A percentile compares a stretch with the other conserved stretches of the same genome.
phyloP scores from a whole-genome alignment of 768 basidiomycete genomes.

The Tulasnella sp. region DNA sequence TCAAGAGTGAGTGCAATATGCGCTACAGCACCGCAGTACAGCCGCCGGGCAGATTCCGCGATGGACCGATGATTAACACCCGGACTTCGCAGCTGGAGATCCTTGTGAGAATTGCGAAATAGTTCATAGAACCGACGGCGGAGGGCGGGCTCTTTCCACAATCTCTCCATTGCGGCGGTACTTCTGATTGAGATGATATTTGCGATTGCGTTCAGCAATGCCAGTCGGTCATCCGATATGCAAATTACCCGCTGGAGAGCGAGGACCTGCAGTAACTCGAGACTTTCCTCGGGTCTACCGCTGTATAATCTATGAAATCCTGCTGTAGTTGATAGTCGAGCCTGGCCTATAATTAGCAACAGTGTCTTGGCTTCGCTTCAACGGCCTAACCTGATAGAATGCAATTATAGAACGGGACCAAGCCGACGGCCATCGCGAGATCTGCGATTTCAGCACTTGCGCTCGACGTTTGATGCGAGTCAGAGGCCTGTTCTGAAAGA shows the following conservation, averaged over 20 bases:
- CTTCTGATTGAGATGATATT: not conserved
- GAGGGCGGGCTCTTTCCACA: not conserved
- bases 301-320: too few species aligned
- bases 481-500: too few species aligned
- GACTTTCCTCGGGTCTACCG: not conserved
- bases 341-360: too few species aligned
- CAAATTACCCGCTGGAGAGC: not conserved
- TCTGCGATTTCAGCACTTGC: too few species aligned
- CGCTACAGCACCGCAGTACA: not conserved
- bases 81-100: not conserved
- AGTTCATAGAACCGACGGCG: not conserved
- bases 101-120: not conserved
- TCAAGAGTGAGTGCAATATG: not conserved
- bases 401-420: too few species aligned
- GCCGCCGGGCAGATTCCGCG: too few species aligned
- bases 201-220: not conserved
- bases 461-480: too few species aligned
- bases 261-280: not conserved
- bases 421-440: too few species aligned
- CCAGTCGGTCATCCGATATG: not conserved
- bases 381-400: too few species aligned
- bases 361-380: not conserved
- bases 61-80: not conserved
- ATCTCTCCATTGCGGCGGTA: not conserved
- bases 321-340: too few species aligned